Percentiles rank a stretch among this genome's conserved stretches.
These are phyloP conservation scores for Rhizopus microsporus DNA, from an alignment of 371 early-diverging fungal species.

Conservation along the genomic window DNA sequence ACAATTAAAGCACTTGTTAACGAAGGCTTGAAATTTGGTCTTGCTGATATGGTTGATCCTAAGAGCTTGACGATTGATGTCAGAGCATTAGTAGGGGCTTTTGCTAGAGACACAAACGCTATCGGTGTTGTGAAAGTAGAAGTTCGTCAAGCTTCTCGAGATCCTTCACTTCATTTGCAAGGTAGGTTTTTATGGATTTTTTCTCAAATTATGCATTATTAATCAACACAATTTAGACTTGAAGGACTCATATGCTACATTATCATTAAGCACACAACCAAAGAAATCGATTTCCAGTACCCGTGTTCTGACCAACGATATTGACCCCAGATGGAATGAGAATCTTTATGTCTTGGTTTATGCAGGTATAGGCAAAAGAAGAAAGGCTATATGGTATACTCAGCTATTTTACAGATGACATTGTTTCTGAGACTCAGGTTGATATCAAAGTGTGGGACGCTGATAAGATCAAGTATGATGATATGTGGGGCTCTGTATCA, in stretches of 20 bases:
- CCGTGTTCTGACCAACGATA: conserved; percentile 46
- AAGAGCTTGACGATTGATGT: conserved; percentile 48
- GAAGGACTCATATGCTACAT: conserved; percentile 42
- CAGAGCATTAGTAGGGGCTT: conserved; percentile 31
- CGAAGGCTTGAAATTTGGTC: conserved; percentile 38
- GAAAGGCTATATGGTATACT: not conserved
- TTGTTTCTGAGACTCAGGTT: conserved; percentile 37
- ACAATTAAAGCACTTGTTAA: conserved; percentile 41
- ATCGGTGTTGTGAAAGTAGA: conserved; percentile 43
- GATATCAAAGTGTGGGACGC: conserved; percentile 52
- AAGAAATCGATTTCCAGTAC: conserved; percentile 35
- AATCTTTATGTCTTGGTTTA: conserved; percentile 34
- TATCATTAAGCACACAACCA: conserved; percentile 43
- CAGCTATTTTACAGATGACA: conserved; percentile 28
- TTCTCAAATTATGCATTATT: not conserved
- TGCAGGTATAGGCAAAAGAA: conserved; percentile 17
- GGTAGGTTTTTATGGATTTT: conserved; percentile 10
- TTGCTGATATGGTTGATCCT: conserved; percentile 46
- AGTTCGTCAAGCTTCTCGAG: conserved; percentile 30
- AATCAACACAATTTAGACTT: conserved; percentile 29
- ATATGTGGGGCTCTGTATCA: conserved; percentile 42
- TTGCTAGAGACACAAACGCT: conserved; percentile 35
- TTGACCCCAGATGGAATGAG: conserved; percentile 46
- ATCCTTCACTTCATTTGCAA: conserved; percentile 21
- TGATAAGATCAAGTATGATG: conserved; percentile 46